Percentiles rank a stretch among this genome's conserved stretches.
phyloP scores from a whole-genome alignment of 2,329 filamentous ascomycete genomes.

The Penicillium sp. region DNA sequence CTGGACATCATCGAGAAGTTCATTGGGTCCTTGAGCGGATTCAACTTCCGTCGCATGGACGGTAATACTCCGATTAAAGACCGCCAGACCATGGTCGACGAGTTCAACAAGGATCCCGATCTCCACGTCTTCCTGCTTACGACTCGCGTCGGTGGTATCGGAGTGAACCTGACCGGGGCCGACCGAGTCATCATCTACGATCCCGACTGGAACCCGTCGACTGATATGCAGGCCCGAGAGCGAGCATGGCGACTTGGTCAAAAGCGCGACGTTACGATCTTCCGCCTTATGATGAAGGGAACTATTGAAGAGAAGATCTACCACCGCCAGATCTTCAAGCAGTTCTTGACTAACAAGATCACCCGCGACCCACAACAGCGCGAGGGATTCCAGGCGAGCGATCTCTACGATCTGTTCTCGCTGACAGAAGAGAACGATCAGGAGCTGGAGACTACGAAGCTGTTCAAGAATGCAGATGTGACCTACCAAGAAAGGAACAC shows the following conservation, averaged over 20 bases:
- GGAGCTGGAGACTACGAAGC: conserved; percentile 76
- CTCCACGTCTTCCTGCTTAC: conserved; percentile 90
- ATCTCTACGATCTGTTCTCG: conserved; percentile 89
- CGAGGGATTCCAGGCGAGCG: conserved; percentile 84
- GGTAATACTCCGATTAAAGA: conserved; percentile 85
- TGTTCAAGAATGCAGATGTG: conserved; percentile 88
- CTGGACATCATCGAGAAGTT: conserved; percentile 89
- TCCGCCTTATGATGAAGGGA: conserved; percentile 94
- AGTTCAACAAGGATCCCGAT: conserved; percentile 80
- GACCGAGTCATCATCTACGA: conserved; percentile 98
- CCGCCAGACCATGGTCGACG: conserved; percentile 86
- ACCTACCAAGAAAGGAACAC: conserved; percentile 53
- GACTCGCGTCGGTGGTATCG: conserved; percentile 91
- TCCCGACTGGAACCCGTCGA: conserved; percentile 98
- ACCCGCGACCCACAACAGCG: conserved; percentile 91
- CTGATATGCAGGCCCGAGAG: conserved; percentile 91
- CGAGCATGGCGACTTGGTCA: conserved; percentile 94
- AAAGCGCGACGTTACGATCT: conserved; percentile 92
- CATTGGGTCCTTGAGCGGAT: conserved; percentile 64
- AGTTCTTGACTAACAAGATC: conserved; percentile 96
- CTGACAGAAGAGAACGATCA: conserved; percentile 68
- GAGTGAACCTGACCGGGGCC: conserved; percentile 91
- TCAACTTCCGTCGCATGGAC: conserved; percentile 89
- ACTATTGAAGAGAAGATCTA: conserved; percentile 99
- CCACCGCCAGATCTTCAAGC: conserved; percentile 97